Evolutionary conservation across 306 rosid species (phyloP), one percentile per base, ranked within the genome.

Genomic region (Astragalus membranaceus): DNA sequence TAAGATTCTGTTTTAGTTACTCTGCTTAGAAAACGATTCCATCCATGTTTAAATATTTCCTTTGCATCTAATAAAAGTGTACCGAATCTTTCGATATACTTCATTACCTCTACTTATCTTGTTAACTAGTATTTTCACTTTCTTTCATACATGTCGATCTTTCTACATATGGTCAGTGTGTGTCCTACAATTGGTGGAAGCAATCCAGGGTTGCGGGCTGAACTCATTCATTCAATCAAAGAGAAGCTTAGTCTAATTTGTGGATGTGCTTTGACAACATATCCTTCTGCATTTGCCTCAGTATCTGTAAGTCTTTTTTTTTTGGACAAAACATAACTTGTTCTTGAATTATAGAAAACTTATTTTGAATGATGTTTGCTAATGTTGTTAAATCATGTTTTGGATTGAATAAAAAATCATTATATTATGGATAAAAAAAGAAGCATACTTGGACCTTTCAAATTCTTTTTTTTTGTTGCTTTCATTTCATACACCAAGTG

Each of bases 171-270:
- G 73, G 70, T 71, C 87, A 95, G 97, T 82, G 72, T 91, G 65
- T 87, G 86, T 60, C 96, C 97, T 63, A 91, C 99, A 30, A 44
- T 95, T 77, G 99, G 99, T 26, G 99, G 96, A 91, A 95, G 90
- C 86, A 91, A 89, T 79, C 99, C 99, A 8, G 97, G 99, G 29
- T 37, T 87, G 79, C 88, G 81, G 72, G 84, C 99, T 0, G 99
- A 91, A 70, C 88, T 95, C 57, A 91, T 91, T 75, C 97, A 87
- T 84, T 87, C 95, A 0, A 74, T 95, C 78, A 84, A 82, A 78
- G 95, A 95, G 85, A 76, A 89, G 59, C 86, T 95, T 50, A 89
- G 74, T 72, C 69, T 95, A 51, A 89, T 91, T 43, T 89, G 86
- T 42, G 99, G 97, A 58, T 91, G 95, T 69, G 63, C 99, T 65